Base-by-base conservation (phyloP, 805 yeast species). In the Candida ortonii region DNA sequence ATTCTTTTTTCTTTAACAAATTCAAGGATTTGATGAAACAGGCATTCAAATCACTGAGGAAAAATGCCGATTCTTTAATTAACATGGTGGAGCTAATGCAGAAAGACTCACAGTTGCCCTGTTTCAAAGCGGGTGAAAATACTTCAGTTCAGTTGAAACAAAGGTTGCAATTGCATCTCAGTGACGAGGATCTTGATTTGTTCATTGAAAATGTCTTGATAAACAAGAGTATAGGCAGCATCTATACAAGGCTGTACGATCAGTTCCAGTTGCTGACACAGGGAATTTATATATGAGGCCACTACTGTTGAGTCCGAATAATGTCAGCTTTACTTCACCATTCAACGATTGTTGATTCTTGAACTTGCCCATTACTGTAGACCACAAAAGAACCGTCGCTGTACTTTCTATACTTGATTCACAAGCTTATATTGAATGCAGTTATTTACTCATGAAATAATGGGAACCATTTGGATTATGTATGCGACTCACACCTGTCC, bases 181-280 rank as follows among this genome's bases (percentile, higher is more conserved):
- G 73, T 21, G 96, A 87, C 25, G 63, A 68, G 7, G 94, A 85
- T 32, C 71, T 78, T 31, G 94, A 83, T 45, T 63, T 64, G 1
- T 89, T 83, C 58, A 96, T 93, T 12, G 97, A 87, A 37, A 76
- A 67, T 38, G 64, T 70, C 2, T 64, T 93, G 48, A 81, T 93
- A 18, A 84, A 76, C 23, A 89, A 84, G 61, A 85, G 96, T 50
- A 51, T 83, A 38, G 94, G 95, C 9, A 86, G 93, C 52, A 73
- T 85, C 45, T 93, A 88, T 64, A 93, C 98, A 1, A 70, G 96
- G 47, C 66, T 93, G 20, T 93, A 93, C 55, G 98, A 93, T 57
- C 97, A 90, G 57, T 93, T 84, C 65, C 98, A 93, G 61, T 66
- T 93, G 59, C 64, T 88, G 30, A 89, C 97, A 0, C 98, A 93